Percentiles rank a stretch among this genome's conserved stretches.
Evolutionary conservation across 208 protist genomes (phyloP).

Genomic region (Trypanosoma lewisi): DNA sequence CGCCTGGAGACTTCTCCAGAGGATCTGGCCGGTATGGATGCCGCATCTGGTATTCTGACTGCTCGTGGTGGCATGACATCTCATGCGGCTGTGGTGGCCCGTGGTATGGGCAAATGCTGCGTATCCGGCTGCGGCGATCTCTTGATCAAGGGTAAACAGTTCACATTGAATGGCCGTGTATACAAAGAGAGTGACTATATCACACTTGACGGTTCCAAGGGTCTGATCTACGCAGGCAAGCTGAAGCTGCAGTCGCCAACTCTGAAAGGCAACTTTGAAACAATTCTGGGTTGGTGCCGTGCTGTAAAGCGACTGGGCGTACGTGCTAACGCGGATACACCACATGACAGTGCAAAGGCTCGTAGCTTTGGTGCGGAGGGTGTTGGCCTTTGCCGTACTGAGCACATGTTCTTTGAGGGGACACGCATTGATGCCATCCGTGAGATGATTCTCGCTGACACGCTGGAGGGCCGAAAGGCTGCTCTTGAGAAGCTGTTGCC

Average conservation of each 20-base stretch:
- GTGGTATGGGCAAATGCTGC: slow-evolving; percentile 95
- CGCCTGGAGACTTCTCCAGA: slow-evolving; percentile 94
- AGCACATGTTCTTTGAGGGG: slow-evolving; percentile 96
- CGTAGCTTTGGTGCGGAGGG: slow-evolving; percentile 91
- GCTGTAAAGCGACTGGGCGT: slow-evolving; percentile 80
- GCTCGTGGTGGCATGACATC: slow-evolving; percentile 94
- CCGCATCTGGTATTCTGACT: slow-evolving; percentile 89
- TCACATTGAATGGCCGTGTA: slow-evolving; percentile 53
- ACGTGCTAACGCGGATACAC: slow-evolving; percentile 92
- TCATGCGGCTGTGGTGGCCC: slow-evolving; percentile 95
- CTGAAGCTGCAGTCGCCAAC: slow-evolving; percentile 58
- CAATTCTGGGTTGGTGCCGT: slow-evolving; percentile 78
- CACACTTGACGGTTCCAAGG: slow-evolving; percentile 88
- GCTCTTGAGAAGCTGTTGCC: slow-evolving; percentile 88
- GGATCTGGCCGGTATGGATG: slow-evolving; percentile 92
- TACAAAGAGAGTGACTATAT: slow-evolving; percentile 87
- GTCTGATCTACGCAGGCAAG: slow-evolving; percentile 82
- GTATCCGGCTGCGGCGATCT: slow-evolving; percentile 88
- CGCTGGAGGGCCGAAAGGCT: slow-evolving; percentile 52
- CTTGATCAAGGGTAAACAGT: slow-evolving; percentile 54
- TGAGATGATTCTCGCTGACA: slow-evolving; percentile 93
- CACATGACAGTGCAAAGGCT: slow-evolving; percentile 69
- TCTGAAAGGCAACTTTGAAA: slow-evolving; percentile 77
- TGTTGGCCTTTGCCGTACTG: slow-evolving; percentile 93
- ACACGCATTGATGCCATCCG: slow-evolving; percentile 84